Evolutionary conservation across 1,284 basidiomycete genomes (phyloP).

Genomic region (Trichosporon ovoides): DNA sequence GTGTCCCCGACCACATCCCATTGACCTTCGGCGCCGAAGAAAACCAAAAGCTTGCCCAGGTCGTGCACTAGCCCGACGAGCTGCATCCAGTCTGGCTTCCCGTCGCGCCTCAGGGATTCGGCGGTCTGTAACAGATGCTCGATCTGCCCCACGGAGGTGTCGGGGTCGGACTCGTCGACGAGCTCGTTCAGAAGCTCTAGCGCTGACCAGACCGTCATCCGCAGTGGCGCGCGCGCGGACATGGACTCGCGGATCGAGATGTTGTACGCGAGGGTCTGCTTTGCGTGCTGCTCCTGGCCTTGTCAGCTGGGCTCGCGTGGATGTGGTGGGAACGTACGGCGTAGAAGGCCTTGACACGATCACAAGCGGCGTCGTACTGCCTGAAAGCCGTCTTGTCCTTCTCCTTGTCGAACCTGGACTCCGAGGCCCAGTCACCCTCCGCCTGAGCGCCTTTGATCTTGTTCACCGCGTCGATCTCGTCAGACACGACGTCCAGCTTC

Average conservation of each 20-base stretch:
- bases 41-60: conserved; percentile 69
- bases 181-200: conserved; percentile 84
- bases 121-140: conserved; percentile 87
- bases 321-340: background rate
- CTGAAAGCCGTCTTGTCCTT: conserved; percentile 65
- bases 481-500: conserved; percentile 62
- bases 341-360: conserved; percentile 80
- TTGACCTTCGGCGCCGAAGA: conserved; percentile 68
- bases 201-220: conserved; percentile 70
- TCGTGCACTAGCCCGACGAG: conserved; percentile 78
- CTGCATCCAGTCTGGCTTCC: conserved; percentile 69
- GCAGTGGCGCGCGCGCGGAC: conserved; percentile 12
- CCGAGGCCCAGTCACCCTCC: conserved; percentile 54
- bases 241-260: conserved; percentile 56
- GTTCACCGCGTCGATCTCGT: conserved; percentile 63
- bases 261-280: conserved; percentile 82
- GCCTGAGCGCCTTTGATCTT: conserved; percentile 30
- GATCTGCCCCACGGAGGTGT: conserved; percentile 65
- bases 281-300: conserved; percentile 72
- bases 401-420: conserved; percentile 61
- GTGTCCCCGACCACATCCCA: conserved; percentile 87
- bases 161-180: conserved; percentile 69
- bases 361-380: conserved; percentile 60
- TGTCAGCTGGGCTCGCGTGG: background rate
- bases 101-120: conserved; percentile 80